phyloP scores from a whole-genome alignment of 73 alveolate genomes.

The Paramecium pentaurelia region DNA sequence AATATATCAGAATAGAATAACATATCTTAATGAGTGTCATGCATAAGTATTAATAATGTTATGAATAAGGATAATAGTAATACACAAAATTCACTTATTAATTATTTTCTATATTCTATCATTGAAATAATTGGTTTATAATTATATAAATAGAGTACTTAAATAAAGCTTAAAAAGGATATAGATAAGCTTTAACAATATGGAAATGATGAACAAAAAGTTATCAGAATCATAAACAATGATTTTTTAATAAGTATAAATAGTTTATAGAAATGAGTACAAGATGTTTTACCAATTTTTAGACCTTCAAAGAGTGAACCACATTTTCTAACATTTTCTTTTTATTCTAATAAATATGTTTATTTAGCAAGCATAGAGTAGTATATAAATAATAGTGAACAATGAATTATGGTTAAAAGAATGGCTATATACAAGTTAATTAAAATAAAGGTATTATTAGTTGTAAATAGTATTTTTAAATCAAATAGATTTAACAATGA shows the following conservation, averaged over 20 bases:
- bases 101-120: not conserved
- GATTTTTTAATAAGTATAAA: not conserved
- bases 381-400: not conserved
- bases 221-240: not conserved
- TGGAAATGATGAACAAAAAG: not conserved
- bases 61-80: not conserved
- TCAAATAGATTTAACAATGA: not conserved
- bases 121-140: not conserved
- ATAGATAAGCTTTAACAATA: not conserved
- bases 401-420: not conserved
- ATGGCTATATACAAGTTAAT: not conserved
- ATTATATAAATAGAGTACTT: not conserved
- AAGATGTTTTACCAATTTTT: not conserved
- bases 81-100: not conserved
- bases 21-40: not conserved
- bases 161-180: not conserved
- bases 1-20: not conserved
- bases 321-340: not conserved
- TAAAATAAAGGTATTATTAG: not conserved
- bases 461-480: not conserved
- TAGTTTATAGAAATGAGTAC: not conserved
- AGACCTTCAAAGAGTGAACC: not conserved
- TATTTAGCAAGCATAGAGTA: not conserved
- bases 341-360: not conserved
- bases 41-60: not conserved